Percentiles rank a stretch among this genome's conserved stretches.
phyloP scores from a whole-genome alignment of 2,329 filamentous ascomycete genomes.

The Pseudogymnoascus sp. region DNA sequence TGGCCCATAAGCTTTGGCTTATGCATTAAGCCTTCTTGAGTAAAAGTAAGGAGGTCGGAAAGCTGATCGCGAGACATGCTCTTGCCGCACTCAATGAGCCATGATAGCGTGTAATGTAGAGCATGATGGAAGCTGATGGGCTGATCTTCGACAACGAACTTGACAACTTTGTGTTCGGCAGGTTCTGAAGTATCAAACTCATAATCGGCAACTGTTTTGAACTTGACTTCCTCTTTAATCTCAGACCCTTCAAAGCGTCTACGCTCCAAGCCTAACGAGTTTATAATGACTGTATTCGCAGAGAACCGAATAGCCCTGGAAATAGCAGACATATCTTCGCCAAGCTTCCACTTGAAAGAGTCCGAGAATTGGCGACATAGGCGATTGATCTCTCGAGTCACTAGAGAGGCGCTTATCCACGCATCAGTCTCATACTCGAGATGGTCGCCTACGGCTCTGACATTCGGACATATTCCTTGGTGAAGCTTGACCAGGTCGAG shows the following conservation, averaged over 20 bases:
- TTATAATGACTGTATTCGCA: conserved; percentile 76
- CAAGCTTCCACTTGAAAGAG: conserved; percentile 64
- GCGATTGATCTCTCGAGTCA: conserved; percentile 90
- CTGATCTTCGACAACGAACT: conserved; percentile 80
- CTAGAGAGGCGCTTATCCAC: conserved; percentile 92
- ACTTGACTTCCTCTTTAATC: conserved; percentile 76
- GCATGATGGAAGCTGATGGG: conserved; percentile 96
- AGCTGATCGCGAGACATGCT: conserved; percentile 62
- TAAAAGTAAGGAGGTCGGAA: conserved; percentile 61
- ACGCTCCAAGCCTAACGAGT: conserved; percentile 83
- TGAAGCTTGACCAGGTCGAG: conserved; percentile 91
- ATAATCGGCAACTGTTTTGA: conserved; percentile 69
- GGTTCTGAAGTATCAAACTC: conserved; percentile 59
- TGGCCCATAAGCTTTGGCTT: conserved; percentile 55
- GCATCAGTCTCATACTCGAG: conserved; percentile 97
- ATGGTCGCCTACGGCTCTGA: conserved; percentile 85
- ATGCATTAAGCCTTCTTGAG: conserved; percentile 59
- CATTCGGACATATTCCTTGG: conserved; percentile 93
- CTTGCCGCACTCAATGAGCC: conserved; percentile 86
- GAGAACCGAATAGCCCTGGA: conserved; percentile 63
- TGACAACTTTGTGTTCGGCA: conserved; percentile 58
- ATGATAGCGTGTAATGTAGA: conserved; percentile 90
- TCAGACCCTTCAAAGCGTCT: conserved; percentile 78
- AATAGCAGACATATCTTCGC: conserved; percentile 59
- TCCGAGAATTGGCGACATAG: conserved; percentile 83